phyloP scores from a whole-genome alignment of 148 eudicot species.

The Camellia japonica region DNA sequence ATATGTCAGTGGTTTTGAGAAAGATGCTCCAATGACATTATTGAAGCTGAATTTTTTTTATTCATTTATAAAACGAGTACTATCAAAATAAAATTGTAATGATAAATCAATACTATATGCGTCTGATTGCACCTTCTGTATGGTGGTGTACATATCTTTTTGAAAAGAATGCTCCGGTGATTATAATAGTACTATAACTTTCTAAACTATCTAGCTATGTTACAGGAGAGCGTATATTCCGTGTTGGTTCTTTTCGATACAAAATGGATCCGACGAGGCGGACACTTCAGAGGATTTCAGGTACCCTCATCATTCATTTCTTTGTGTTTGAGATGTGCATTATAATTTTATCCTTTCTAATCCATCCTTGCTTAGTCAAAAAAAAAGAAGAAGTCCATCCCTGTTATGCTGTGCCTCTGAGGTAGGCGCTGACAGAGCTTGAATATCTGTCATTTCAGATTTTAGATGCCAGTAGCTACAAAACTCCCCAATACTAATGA shows the following conservation, averaged over 20 bases:
- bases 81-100: neutral
- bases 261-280: conserved; percentile 81
- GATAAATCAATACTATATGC: neutral
- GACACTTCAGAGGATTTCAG: conserved; percentile 76
- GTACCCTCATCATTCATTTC: conserved; percentile 27
- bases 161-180: neutral
- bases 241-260: conserved; percentile 70
- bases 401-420: neutral
- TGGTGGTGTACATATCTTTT: neutral
- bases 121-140: conserved; percentile 5
- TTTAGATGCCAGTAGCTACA: too few relatives aligned
- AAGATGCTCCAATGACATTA: neutral
- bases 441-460: neutral
- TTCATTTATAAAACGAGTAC: neutral
- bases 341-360: neutral
- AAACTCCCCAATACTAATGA: neutral
- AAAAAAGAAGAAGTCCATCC: neutral
- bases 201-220: conserved; percentile 16
- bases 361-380: neutral
- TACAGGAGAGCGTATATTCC: conserved; percentile 83
- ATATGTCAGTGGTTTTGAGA: conserved; percentile 6
- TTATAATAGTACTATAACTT: neutral
- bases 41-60: too few relatives aligned
- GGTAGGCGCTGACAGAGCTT: neutral
- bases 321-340: neutral